Conservation (phyloP, 2,329 filamentous ascomycete genomes). For the Grosmannia penicillata region DNA sequence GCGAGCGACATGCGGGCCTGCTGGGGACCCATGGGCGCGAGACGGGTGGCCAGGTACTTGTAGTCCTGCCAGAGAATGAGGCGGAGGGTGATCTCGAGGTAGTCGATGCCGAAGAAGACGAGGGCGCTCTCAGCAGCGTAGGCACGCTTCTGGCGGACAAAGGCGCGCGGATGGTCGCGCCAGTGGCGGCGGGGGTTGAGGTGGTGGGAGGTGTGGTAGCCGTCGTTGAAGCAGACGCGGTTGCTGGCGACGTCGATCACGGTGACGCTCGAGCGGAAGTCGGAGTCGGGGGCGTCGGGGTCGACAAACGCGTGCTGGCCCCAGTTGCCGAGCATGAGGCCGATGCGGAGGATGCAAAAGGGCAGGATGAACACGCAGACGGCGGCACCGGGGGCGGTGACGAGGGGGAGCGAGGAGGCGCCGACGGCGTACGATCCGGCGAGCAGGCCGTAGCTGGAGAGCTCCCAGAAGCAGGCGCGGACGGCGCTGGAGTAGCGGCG, state of each 20-base stretch:
- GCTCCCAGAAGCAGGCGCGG: conserved; percentile 46
- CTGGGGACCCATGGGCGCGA: conserved; percentile 55
- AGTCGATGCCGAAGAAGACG: conserved; percentile 71
- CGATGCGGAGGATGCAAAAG: conserved; percentile 49
- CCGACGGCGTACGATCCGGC: conserved; percentile 21
- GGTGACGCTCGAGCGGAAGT: conserved; percentile 67
- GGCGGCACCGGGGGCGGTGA: conserved; percentile 38
- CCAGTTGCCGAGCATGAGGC: conserved; percentile 73
- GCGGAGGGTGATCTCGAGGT: conserved; percentile 57
- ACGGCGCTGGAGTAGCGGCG: conserved; percentile 38
- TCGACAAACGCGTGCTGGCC: conserved; percentile 74
- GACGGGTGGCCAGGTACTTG: conserved; percentile 47
- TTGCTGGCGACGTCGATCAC: conserved; percentile 67
- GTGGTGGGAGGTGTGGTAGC: conserved; percentile 70
- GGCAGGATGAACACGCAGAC: conserved; percentile 54
- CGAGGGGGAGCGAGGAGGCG: conserved; percentile 17
- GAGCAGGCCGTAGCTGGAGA: conserved; percentile 37
- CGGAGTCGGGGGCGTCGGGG: conserved; percentile 57
- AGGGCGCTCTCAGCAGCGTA: conserved; percentile 55
- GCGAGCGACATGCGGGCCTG: conserved; percentile 53
- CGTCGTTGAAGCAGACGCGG: conserved; percentile 70
- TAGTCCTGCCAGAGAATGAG: conserved; percentile 63
- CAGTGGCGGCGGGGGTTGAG: conserved; percentile 67
- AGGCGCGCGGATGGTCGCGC: conserved; percentile 64
- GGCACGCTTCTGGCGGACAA: conserved; percentile 51